Percentiles rank a stretch among this genome's conserved stretches.
phyloP scores from a whole-genome alignment of 495 filamentous ascomycete genomes.

The Penicillium manginii region DNA sequence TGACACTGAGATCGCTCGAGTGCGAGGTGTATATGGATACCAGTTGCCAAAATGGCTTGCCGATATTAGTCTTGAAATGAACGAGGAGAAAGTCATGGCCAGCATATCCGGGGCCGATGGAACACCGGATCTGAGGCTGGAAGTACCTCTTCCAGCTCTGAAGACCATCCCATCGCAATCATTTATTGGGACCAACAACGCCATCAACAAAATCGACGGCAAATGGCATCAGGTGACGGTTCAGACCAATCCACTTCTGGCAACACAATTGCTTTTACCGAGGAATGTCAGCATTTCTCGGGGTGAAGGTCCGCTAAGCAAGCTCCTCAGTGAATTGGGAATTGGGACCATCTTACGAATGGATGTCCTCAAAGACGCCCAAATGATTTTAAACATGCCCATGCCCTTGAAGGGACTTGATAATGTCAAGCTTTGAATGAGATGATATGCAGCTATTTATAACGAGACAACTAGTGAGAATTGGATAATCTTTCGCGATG shows the following conservation, averaged over 20 bases:
- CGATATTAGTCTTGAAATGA: slow-evolving; percentile 16
- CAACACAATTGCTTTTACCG: slow-evolving; percentile 5
- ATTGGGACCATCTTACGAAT: slow-evolving; percentile 13
- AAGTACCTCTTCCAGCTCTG: slow-evolving; percentile 9
- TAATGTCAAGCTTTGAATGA: slow-evolving; percentile 1
- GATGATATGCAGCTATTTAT: no score
- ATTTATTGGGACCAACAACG: slow-evolving; percentile 14
- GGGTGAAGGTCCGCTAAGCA: background rate
- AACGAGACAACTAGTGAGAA: no score
- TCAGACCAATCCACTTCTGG: slow-evolving; percentile 16
- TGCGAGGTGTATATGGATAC: slow-evolving; percentile 19
- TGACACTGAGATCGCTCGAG: slow-evolving; percentile 20
- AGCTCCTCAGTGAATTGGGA: slow-evolving; percentile 15
- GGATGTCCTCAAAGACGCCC: slow-evolving; percentile 18
- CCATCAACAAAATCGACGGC: slow-evolving; percentile 18
- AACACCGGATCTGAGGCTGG: slow-evolving; percentile 3
- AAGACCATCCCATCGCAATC: slow-evolving; percentile 16
- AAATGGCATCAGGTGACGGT: slow-evolving; percentile 18
- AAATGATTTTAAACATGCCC: slow-evolving; percentile 20
- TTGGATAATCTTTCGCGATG: no score
- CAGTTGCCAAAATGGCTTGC: slow-evolving; percentile 18
- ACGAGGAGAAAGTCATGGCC: slow-evolving; percentile 4
- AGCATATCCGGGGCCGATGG: slow-evolving; percentile 12
- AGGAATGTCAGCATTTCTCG: background rate
- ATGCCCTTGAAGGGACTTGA: slow-evolving; percentile 11